Percentiles rank a stretch among this genome's conserved stretches.
Evolutionary conservation across 305 asterid species (phyloP).

Genomic region (Fraxinus latifolia): DNA sequence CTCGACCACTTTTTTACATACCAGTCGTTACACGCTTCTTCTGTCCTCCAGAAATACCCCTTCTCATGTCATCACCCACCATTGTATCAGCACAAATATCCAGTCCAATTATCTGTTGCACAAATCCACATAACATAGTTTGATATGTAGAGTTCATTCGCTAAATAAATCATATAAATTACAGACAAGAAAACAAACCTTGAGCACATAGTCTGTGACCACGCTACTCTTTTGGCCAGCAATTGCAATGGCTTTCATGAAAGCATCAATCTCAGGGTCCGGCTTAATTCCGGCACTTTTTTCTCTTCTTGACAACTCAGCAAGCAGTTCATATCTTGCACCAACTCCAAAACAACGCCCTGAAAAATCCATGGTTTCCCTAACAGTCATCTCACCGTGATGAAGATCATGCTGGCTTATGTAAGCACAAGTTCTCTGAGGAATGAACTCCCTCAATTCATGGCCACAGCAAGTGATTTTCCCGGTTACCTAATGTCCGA

Average conservation of each 20-base stretch:
- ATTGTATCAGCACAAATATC: slow-evolving; percentile 41
- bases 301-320: slow-evolving; percentile 43
- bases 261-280: slow-evolving; percentile 49
- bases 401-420: slow-evolving; percentile 48
- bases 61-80: slow-evolving; percentile 47
- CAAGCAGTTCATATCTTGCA: slow-evolving; percentile 40
- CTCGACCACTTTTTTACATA: not conserved
- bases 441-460: slow-evolving; percentile 39
- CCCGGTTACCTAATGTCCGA: slow-evolving; percentile 21
- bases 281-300: slow-evolving; percentile 40
- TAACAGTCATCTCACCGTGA: slow-evolving; percentile 51
- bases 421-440: slow-evolving; percentile 48
- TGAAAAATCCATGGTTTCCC: slow-evolving; percentile 42
- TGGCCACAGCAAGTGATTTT: slow-evolving; percentile 45
- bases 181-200: slow-evolving; percentile 27
- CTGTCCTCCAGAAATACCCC: slow-evolving; percentile 50
- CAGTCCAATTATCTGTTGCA: slow-evolving; percentile 37
- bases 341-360: slow-evolving; percentile 47
- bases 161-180: not conserved
- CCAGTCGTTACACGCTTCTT: slow-evolving; percentile 46
- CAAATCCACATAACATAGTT: not conserved
- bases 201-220: slow-evolving; percentile 44
- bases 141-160: not conserved
- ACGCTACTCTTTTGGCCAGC: slow-evolving; percentile 40
- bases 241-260: slow-evolving; percentile 44